Conservation (phyloP, 345 rosid species). For the Gossypium ekmanianum region DNA sequence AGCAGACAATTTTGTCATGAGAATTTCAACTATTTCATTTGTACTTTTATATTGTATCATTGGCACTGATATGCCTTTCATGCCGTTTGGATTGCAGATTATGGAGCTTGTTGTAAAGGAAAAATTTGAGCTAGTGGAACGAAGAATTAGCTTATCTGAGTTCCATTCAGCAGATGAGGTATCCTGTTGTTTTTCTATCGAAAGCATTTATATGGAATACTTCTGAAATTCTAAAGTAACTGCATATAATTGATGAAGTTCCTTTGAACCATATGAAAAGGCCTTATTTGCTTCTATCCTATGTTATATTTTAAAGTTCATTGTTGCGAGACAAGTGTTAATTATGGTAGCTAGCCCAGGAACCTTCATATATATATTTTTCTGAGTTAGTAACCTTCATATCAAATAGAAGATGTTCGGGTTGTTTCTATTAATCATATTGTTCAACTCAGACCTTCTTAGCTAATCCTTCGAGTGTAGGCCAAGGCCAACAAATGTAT, state of each 20-base stretch:
- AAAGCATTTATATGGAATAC: not conserved
- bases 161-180: constrained; percentile 94
- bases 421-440: not conserved
- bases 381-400: too few species aligned
- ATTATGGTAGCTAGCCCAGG: too few species aligned
- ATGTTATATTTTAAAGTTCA: not conserved
- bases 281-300: not conserved
- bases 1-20: not conserved
- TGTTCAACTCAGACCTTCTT: not conserved
- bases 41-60: not conserved
- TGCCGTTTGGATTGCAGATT: constrained; percentile 40
- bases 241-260: not conserved
- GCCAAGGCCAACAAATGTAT: not conserved
- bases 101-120: constrained; percentile 79
- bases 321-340: not conserved
- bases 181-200: constrained; percentile 1
- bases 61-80: not conserved
- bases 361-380: too few species aligned
- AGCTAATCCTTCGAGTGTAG: not conserved
- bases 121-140: constrained; percentile 55
- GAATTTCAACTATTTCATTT: too few species aligned
- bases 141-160: constrained; percentile 75
- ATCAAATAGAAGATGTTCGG: not conserved
- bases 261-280: not conserved
- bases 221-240: not conserved